Evolutionary conservation across 768 basidiomycete genomes (phyloP).

Genomic region (Rickenella mellea): DNA sequence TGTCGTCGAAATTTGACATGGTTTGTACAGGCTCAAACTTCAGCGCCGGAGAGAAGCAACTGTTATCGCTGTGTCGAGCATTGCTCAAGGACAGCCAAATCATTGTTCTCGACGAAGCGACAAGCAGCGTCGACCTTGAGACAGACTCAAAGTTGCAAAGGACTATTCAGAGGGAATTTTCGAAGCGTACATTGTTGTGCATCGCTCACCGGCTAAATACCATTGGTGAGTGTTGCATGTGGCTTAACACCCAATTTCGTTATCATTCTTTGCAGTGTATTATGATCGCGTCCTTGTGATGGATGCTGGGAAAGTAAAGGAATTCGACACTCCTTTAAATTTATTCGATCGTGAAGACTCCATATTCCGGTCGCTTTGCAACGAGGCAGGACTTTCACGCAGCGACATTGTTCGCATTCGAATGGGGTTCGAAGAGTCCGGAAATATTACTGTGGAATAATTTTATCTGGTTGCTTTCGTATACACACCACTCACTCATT

Average conservation of each 20-base stretch:
- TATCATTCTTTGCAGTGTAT: constrained; percentile 69
- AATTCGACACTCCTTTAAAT: constrained; percentile 58
- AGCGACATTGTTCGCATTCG: constrained; percentile 48
- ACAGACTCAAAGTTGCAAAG: constrained; percentile 53
- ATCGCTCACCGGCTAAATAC: constrained; percentile 54
- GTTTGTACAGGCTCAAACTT: constrained; percentile 41
- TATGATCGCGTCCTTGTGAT: constrained; percentile 69
- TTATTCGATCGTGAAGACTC: constrained; percentile 47
- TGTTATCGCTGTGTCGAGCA: constrained; percentile 52
- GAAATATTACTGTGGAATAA: too few species aligned
- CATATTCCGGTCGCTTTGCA: constrained; percentile 57
- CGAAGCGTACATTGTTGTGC: constrained; percentile 40
- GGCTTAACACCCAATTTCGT: constrained; percentile 1
- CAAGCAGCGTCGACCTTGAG: constrained; percentile 51
- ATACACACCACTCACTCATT: too few species aligned
- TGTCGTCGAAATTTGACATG: background rate
- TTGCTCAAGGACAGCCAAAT: constrained; percentile 53
- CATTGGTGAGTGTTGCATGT: constrained; percentile 28
- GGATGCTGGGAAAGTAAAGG: constrained; percentile 60
- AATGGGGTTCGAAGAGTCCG: too few species aligned
- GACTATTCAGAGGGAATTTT: constrained; percentile 56
- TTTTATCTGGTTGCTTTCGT: too few species aligned
- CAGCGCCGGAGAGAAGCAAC: constrained; percentile 60
- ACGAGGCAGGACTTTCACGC: constrained; percentile 49
- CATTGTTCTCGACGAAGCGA: constrained; percentile 55